A percentile compares a stretch with the other conserved stretches of the same genome.
Conservation (phyloP, 83 land plant species). For the Isoetes engelmannii region DNA sequence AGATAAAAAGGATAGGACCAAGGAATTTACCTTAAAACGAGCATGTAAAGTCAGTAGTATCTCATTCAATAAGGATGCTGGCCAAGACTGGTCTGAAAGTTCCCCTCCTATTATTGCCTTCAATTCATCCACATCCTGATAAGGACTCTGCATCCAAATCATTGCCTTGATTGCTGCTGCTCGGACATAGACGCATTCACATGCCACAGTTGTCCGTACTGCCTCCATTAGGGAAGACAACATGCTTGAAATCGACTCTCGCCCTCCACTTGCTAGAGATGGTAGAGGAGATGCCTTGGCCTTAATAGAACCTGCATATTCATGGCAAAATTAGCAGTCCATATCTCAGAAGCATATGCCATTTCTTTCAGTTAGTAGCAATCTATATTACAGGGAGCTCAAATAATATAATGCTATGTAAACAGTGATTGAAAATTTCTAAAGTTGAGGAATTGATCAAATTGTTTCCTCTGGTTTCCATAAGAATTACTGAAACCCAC, state of each 20-base stretch:
- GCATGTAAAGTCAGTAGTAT: slow-evolving; percentile 91
- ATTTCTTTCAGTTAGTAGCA: too few species aligned
- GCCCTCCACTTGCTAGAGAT: slow-evolving; percentile 43
- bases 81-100: slow-evolving; percentile 96
- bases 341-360: too few species aligned
- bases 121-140: slow-evolving; percentile 85
- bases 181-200: slow-evolving; percentile 97
- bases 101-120: slow-evolving; percentile 83
- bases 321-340: too few species aligned
- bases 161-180: slow-evolving; percentile 91
- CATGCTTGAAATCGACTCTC: slow-evolving; percentile 81
- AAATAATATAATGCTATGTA: too few species aligned
- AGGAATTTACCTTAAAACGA: slow-evolving; percentile 69
- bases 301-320: slow-evolving; percentile 27
- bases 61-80: slow-evolving; percentile 83
- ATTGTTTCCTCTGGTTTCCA: too few species aligned
- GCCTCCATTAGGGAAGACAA: slow-evolving; percentile 87
- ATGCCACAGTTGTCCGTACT: slow-evolving; percentile 92
- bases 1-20: background rate
- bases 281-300: slow-evolving; percentile 33
- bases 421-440: too few species aligned
- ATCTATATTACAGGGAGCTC: too few species aligned
- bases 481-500: too few species aligned
- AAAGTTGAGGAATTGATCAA: too few species aligned
- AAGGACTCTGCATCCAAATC: slow-evolving; percentile 97